Evolutionary conservation across 805 yeast genomes (phyloP).

Genomic region (Wickerhamiella qilinensis): DNA sequence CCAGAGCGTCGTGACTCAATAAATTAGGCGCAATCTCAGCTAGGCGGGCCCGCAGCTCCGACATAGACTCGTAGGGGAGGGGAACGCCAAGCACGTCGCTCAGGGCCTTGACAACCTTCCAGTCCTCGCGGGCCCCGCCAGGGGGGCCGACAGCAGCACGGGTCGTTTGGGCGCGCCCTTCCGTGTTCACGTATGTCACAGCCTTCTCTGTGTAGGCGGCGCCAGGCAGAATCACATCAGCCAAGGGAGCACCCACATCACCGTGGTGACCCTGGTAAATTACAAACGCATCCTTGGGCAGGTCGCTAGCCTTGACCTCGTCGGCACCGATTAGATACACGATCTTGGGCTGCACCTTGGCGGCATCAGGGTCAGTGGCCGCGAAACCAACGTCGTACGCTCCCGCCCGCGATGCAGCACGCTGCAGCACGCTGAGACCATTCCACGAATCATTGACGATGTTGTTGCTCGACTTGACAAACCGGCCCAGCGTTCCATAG

Average conservation of each 20-base stretch:
- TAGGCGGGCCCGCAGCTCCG: conserved; percentile 51
- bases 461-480: conserved; percentile 38
- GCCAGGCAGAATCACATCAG: conserved; percentile 77
- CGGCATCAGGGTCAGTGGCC: conserved; percentile 30
- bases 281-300: conserved; percentile 75
- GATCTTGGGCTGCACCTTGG: conserved; percentile 44
- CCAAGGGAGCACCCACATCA: conserved; percentile 73
- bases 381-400: conserved; percentile 75
- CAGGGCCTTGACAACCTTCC: conserved; percentile 74
- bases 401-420: conserved; percentile 78
- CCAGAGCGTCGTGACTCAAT: conserved; percentile 57
- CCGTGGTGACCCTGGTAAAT: conserved; percentile 89
- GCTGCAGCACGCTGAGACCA: conserved; percentile 63
- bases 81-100: conserved; percentile 58
- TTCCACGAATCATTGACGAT: conserved; percentile 64
- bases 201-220: conserved; percentile 79
- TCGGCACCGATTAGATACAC: conserved; percentile 75
- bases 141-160: conserved; percentile 81
- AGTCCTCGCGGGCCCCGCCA: conserved; percentile 81
- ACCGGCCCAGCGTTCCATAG: conserved; percentile 36
- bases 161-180: conserved; percentile 73
- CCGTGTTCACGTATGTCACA: conserved; percentile 76
- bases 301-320: conserved; percentile 49
- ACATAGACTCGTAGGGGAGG: conserved; percentile 61
- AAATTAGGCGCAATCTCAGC: conserved; percentile 70